A percentile compares a stretch with the other conserved stretches of the same genome.
These are phyloP conservation scores for Fusarium transvaalense DNA, from an alignment of 2,329 filamentous ascomycete species.

Conservation along the genomic window DNA sequence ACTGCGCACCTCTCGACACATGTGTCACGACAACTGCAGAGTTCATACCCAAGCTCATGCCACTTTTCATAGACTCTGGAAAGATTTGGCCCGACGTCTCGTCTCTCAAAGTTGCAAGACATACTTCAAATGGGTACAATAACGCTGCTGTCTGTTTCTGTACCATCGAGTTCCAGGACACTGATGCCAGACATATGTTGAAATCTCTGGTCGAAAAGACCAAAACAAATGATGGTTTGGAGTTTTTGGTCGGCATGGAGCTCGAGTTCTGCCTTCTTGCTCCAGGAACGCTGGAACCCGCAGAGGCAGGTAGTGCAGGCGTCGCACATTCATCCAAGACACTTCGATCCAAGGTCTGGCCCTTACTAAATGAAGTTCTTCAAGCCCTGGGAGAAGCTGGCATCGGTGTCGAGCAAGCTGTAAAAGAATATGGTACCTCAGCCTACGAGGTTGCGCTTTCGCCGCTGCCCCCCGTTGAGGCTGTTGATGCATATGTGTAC, in stretches of 20 bases:
- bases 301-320: neutral
- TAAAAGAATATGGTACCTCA: slow-evolving; percentile 12
- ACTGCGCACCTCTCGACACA: slow-evolving; percentile 15
- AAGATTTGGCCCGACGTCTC: slow-evolving; percentile 7
- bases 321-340: neutral
- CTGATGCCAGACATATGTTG: neutral
- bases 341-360: slow-evolving; percentile 10
- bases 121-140: neutral
- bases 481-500: slow-evolving; percentile 12
- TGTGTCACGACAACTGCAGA: slow-evolving; percentile 8
- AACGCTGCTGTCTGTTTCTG: slow-evolving; percentile 11
- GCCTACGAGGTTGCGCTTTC: slow-evolving; percentile 16
- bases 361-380: neutral
- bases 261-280: slow-evolving; percentile 14
- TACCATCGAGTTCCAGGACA: neutral
- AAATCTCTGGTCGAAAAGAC: neutral
- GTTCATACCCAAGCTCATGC: slow-evolving; percentile 3
- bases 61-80: neutral
- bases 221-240: neutral
- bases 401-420: neutral
- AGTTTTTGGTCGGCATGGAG: slow-evolving; percentile 7
- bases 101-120: neutral
- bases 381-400: neutral
- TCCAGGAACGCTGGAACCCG: neutral
- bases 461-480: slow-evolving; percentile 5